Evolutionary conservation across 306 rosid genomes (phyloP).

Genomic region (Rosa multiflora): DNA sequence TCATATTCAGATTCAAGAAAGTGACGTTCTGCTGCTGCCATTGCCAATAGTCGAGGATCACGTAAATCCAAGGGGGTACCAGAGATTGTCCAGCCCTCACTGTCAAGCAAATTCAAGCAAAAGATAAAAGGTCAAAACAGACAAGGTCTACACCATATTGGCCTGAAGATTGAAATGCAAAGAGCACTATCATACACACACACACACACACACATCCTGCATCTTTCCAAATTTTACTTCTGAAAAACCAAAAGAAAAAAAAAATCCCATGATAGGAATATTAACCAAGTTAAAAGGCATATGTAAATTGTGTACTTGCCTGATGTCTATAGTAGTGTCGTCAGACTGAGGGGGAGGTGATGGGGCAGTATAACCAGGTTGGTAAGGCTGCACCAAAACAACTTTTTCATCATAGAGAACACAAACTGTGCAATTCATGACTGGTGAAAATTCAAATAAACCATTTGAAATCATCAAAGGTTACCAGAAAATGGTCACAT

Average conservation of each 20-base stretch:
- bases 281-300: neutral
- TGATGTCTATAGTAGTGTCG: constrained; percentile 45
- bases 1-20: constrained; percentile 53
- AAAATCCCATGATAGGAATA: neutral
- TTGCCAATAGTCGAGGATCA: constrained; percentile 54
- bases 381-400: constrained; percentile 36
- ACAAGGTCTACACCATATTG: constrained; percentile 1
- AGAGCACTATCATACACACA: neutral
- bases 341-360: constrained; percentile 41
- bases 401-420: neutral
- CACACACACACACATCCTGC: neutral
- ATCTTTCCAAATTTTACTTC: neutral
- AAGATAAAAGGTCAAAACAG: neutral
- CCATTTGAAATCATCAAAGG: neutral
- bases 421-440: constrained; percentile 8
- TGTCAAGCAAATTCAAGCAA: constrained; percentile 27
- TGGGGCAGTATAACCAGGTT: constrained; percentile 49
- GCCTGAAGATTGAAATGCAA: neutral
- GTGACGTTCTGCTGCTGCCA: constrained; percentile 61
- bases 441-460: neutral
- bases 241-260: neutral
- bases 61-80: constrained; percentile 50
- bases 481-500: neutral
- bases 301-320: constrained; percentile 37
- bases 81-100: constrained; percentile 52